Conservation (phyloP, 768 basidiomycete genomes). For the Pisolithus orientalis region DNA sequence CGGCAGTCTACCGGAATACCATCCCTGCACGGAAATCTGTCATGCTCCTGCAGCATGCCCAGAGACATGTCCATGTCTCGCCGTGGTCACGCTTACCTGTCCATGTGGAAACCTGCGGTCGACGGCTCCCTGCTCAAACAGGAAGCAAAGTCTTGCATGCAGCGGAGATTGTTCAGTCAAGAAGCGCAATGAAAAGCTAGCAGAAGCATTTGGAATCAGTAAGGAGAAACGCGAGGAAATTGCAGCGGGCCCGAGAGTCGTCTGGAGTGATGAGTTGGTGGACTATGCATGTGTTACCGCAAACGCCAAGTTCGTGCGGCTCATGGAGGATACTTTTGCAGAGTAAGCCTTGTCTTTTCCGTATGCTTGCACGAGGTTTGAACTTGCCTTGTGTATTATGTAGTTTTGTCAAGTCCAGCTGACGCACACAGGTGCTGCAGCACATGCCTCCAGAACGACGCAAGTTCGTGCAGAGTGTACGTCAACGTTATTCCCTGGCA, state of each 20-base stretch:
- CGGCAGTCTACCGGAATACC: conserved; percentile 55
- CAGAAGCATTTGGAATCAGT: conserved; percentile 87
- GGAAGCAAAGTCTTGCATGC: conserved; percentile 54
- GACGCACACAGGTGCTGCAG: conserved; percentile 66
- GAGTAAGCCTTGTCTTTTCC: conserved; percentile 47
- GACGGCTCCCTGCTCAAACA: conserved; percentile 58
- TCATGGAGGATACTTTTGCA: conserved; percentile 77
- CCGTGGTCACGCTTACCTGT: conserved; percentile 64
- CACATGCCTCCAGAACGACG: conserved; percentile 75
- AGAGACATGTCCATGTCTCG: conserved; percentile 71
- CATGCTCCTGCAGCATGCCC: conserved; percentile 87
- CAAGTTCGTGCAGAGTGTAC: conserved; percentile 74
- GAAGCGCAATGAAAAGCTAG: conserved; percentile 82
- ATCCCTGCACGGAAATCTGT: conserved; percentile 73
- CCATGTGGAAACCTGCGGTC: conserved; percentile 81
- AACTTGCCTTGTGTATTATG: background rate
- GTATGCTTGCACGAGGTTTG: conserved; percentile 10
- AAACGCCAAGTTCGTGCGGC: conserved; percentile 58
- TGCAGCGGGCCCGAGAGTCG: conserved; percentile 29
- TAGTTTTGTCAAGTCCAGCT: conserved; percentile 64
- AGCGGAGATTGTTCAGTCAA: conserved; percentile 77
- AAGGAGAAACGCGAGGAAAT: conserved; percentile 35
- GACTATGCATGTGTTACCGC: conserved; percentile 43
- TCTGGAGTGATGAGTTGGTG: conserved; percentile 59
- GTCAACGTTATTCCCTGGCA: conserved; percentile 17